These are phyloP conservation scores for Curvularia hawaiiensis DNA, from an alignment of 2,329 filamentous ascomycete genomes.

Conservation along the genomic window DNA sequence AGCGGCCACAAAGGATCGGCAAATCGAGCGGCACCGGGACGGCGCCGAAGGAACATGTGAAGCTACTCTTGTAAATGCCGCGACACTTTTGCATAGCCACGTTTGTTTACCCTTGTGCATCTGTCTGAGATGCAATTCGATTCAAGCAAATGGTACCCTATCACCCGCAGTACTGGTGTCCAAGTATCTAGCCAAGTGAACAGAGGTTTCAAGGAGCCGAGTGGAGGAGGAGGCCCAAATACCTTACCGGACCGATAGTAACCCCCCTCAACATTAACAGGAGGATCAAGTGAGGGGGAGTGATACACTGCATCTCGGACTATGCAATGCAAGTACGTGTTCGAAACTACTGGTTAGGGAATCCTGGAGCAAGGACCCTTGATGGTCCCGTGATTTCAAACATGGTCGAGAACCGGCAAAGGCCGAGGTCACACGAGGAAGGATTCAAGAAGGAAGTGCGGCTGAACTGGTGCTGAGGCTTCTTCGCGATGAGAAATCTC, in stretches of 20 bases:
- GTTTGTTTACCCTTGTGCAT: background rate
- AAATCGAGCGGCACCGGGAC: background rate
- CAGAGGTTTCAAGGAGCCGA: background rate
- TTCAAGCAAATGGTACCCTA: background rate
- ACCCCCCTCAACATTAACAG: background rate
- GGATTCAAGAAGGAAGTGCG: background rate
- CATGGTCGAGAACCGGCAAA: background rate
- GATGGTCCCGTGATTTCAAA: background rate
- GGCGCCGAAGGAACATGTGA: background rate
- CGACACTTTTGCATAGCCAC: background rate
- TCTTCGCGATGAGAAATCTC: background rate
- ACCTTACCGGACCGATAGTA: background rate
- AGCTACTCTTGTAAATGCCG: background rate
- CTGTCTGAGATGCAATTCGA: background rate
- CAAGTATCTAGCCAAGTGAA: background rate
- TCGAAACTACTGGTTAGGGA: background rate
- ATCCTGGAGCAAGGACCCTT: background rate
- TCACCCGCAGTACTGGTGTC: background rate
- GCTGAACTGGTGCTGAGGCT: background rate
- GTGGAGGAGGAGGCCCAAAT: background rate
- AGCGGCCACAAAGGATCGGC: background rate
- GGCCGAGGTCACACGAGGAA: background rate
- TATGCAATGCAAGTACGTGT: background rate
- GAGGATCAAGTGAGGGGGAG: background rate
- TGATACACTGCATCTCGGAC: background rate